Evolutionary conservation across 192 early-diverging fungal species (phyloP), one percentile per base, ranked within the genome.

Genomic region (Gonapodya sp.): DNA sequence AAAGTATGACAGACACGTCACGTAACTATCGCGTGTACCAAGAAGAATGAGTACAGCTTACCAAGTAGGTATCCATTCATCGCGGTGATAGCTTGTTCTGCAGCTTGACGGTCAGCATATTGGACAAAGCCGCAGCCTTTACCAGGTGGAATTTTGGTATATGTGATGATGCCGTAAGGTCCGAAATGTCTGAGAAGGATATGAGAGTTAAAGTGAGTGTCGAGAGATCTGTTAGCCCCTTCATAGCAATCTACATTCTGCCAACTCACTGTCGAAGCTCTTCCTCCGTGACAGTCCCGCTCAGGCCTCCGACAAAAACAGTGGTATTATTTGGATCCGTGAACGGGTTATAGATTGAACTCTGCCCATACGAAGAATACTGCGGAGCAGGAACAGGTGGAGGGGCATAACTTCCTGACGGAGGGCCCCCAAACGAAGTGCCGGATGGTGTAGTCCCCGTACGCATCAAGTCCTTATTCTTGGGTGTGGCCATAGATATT

Each of bases 41-140:
- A 16, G 34, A n/a, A n/a, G 79, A 31, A n/a, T 30, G 34, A 73
- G 36, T 1, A 16, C 18, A 24, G 30, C 80, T 36, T 82, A 84
- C 95, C 95, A 80, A 99, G 92, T 78, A 91, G 87, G 83, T 92
- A 92, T 31, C 95, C 94, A 83, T 96, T 94, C 91, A 99, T 93
- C 80, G 94, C 91, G 73, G 90, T 88, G 82, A 99, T 96, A 16
- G 97, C 96, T 81, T 91, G 88, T 84, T 96, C 96, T 33, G 97
- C 97, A 83, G 90, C 88, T 36, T 91, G 88, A 24, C 94, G 88
- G 81, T 94, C 91, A 34, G 91, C 91, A 84, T 91, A 99, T 78
- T 95, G 94, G 35, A 99, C 96, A 89, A 99, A 99, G 14, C 95
- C 97, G 84, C 97, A 99, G 18, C 95, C 94, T 82, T 96, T 96